Evolutionary conservation across 129 eudicot genomes (phyloP), one percentile per base, ranked within the genome.

Genomic region (Flaveria brownii): DNA sequence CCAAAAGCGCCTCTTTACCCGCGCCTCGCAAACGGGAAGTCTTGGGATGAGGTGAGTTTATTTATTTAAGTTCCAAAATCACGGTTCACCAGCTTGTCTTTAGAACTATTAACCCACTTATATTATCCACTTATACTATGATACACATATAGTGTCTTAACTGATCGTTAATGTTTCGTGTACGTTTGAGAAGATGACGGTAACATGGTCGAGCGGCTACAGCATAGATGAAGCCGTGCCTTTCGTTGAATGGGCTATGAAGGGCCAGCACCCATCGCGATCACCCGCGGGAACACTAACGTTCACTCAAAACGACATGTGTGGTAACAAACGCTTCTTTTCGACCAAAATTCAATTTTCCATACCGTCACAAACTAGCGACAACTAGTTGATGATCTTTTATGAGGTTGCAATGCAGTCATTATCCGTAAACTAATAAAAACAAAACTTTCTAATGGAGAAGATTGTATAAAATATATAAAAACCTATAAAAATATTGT

Each of bases 201-300:
- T 91, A 42, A 88, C 96, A n/a, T 91, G 97, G 97, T 88, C 97
- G 8, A 91, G 97, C 59, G 97, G 97, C 57, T 91, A 91, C 70
- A 80, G 62, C 75, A 79, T 88, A 41, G 82, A 78, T 39, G 92
- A 91, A 78, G 96, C 97, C 2, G 67, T 80, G 47, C 92, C 96
- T 59, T 80, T 92, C 14, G 85, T 92, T 4, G 86, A 85, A 64
- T 88, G 90, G 88, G 92, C 90, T 22, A 45, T 45, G 69, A 68
- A 59, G 43, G 88, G 89, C 6, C 69, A 65, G 12, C 14, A 12
- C 2, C 49, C 74, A 70, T 50, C 39, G 9, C 95, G 68, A 39
- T 77, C 95, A 22, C 95, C 97, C 0, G 92, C 97, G 5, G 97
- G 97, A 47, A 91, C 97, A 33, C 59, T 88, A 62, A 86, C 97